Conservation (phyloP, 2,329 filamentous ascomycete genomes). For the Pleoardoris graminearum region DNA sequence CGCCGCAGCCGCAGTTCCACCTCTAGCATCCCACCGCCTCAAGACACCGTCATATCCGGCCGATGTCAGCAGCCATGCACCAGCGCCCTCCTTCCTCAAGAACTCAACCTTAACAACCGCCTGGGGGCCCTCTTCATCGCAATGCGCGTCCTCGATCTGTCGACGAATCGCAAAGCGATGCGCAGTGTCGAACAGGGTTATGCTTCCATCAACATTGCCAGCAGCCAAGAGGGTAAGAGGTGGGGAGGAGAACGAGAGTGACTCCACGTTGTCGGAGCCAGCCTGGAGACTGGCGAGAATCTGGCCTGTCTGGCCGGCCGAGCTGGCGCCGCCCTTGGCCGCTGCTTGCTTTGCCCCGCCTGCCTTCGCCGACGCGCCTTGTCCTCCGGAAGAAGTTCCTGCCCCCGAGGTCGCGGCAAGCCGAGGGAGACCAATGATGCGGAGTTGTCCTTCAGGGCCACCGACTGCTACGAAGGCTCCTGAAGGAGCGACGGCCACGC, state of each 20-base stretch:
- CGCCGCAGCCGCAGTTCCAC: conserved; percentile 66
- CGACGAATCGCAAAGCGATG: conserved; percentile 85
- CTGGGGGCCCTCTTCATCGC: conserved; percentile 70
- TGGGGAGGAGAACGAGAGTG: conserved; percentile 66
- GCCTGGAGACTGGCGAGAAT: conserved; percentile 84
- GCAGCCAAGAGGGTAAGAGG: conserved; percentile 64
- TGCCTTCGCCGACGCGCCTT: conserved; percentile 54
- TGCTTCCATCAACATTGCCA: conserved; percentile 67
- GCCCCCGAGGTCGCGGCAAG: conserved; percentile 44
- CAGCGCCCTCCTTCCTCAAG: conserved; percentile 55
- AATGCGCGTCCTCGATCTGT: conserved; percentile 80
- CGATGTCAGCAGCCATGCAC: conserved; percentile 75
- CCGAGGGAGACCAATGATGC: conserved; percentile 81
- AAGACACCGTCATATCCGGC: conserved; percentile 93
- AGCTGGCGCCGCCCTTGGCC: conserved; percentile 42
- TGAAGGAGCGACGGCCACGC: conserved; percentile 78
- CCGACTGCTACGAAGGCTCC: conserved; percentile 82
- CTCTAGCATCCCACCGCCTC: conserved; percentile 80
- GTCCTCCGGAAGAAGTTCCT: conserved; percentile 47
- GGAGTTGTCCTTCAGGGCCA: conserved; percentile 83
- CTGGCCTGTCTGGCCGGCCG: conserved; percentile 61
- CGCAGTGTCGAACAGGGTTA: conserved; percentile 84
- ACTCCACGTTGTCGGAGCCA: conserved; percentile 79
- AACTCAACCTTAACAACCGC: conserved; percentile 94
- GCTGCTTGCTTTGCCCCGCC: conserved; percentile 50